These are phyloP conservation scores for Citrus hindsii DNA, from an alignment of 345 rosid species.

Conservation along the genomic window DNA sequence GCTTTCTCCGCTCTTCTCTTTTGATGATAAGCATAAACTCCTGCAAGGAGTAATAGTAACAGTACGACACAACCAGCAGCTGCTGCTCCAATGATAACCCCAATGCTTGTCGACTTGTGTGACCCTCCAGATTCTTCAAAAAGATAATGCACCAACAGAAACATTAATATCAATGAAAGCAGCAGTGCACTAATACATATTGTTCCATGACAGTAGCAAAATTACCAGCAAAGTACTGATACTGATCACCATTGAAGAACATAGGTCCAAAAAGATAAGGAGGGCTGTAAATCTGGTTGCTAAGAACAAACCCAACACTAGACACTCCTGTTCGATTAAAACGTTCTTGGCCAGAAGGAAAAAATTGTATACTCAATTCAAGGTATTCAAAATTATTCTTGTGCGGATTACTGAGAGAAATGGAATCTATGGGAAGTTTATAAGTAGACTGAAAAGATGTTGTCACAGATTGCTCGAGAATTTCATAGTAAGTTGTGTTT, in stretches of 20 bases:
- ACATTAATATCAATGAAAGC: slow-evolving; percentile 3
- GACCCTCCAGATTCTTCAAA: slow-evolving; percentile 22
- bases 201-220: slow-evolving; percentile 3
- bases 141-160: not conserved
- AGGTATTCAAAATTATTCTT: slow-evolving; percentile 42
- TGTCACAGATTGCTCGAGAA: slow-evolving; percentile 33
- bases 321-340: slow-evolving; percentile 47
- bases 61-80: slow-evolving; percentile 56
- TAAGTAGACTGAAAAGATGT: slow-evolving; percentile 17
- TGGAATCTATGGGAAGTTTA: slow-evolving; percentile 61
- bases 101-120: slow-evolving; percentile 38
- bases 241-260: slow-evolving; percentile 35
- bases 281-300: slow-evolving; percentile 33
- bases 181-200: slow-evolving; percentile 13
- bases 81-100: slow-evolving; percentile 62
- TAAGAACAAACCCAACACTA: slow-evolving; percentile 47
- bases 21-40: slow-evolving; percentile 63
- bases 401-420: slow-evolving; percentile 53
- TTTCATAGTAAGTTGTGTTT: slow-evolving; percentile 29
- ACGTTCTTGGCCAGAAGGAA: slow-evolving; percentile 43
- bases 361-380: slow-evolving; percentile 40
- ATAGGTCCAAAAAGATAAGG: slow-evolving; percentile 48
- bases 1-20: slow-evolving; percentile 74
- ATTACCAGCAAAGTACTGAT: slow-evolving; percentile 51
- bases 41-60: slow-evolving; percentile 52